These are phyloP conservation scores for Phytophthora pluvialis DNA, from an alignment of 352 stramenopile species.

Conservation along the genomic window DNA sequence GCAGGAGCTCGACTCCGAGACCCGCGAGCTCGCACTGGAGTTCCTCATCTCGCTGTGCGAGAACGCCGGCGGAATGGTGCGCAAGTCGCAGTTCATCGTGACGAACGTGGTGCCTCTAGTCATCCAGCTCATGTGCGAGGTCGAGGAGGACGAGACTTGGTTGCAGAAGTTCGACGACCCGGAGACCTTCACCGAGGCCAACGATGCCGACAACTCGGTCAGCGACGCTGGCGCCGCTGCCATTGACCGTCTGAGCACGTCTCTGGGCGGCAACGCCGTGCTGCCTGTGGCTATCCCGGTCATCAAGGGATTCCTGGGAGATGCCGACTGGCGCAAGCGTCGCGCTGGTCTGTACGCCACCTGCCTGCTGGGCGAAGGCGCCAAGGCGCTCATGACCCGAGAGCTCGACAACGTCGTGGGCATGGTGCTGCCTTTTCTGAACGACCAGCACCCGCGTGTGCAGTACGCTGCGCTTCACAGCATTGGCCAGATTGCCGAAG, in stretches of 20 bases:
- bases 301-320: conserved; percentile 65
- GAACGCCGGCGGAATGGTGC: conserved; percentile 82
- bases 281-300: conserved; percentile 81
- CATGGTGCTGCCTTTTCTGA: conserved; percentile 73
- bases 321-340: conserved; percentile 78
- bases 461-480: conserved; percentile 88
- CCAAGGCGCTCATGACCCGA: conserved; percentile 80
- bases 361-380: conserved; percentile 78
- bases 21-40: conserved; percentile 80
- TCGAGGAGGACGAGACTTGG: conserved; percentile 81
- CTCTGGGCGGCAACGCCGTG: conserved; percentile 75
- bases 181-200: conserved; percentile 72
- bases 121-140: conserved; percentile 83
- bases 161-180: conserved; percentile 81
- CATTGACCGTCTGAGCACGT: conserved; percentile 79
- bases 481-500: conserved; percentile 81
- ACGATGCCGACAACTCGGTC: conserved; percentile 68
- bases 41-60: conserved; percentile 84
- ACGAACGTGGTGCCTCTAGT: conserved; percentile 72
- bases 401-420: conserved; percentile 80
- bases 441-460: conserved; percentile 75
- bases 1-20: conserved; percentile 72
- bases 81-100: conserved; percentile 74
- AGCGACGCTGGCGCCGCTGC: conserved; percentile 76
- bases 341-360: conserved; percentile 81